Percentiles rank a stretch among this genome's conserved stretches.
Conservation (phyloP, 2,329 filamentous ascomycete species). For the Trichoderma sp. region DNA sequence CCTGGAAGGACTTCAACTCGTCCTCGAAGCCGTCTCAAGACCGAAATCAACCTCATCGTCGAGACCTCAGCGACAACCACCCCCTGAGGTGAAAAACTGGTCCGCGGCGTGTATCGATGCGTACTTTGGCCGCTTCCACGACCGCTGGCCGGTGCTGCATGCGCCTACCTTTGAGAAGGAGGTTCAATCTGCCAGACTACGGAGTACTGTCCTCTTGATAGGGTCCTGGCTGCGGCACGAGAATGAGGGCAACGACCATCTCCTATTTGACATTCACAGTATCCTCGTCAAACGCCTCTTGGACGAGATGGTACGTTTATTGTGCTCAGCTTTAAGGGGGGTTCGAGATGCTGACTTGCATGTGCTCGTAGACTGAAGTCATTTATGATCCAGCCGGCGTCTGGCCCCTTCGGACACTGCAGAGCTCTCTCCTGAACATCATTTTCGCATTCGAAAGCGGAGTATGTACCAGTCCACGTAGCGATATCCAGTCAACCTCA, state of each 20-base stretch:
- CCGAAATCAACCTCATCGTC: constrained; percentile 3
- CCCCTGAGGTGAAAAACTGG: constrained; percentile 32
- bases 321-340: no score
- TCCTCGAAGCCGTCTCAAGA: constrained; percentile 23
- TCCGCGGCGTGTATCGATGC: constrained; percentile 33
- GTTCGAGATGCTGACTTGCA: not conserved
- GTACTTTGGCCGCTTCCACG: constrained; percentile 47
- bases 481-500: not conserved
- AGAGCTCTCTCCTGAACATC: constrained; percentile 43
- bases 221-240: constrained; percentile 44
- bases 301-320: constrained; percentile 36
- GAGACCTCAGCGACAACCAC: not conserved
- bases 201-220: constrained; percentile 43
- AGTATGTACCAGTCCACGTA: constrained; percentile 32
- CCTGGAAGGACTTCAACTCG: constrained; percentile 14
- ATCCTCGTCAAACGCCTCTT: constrained; percentile 39
- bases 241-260: constrained; percentile 32
- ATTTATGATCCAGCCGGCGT: constrained; percentile 31
- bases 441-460: constrained; percentile 45
- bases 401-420: constrained; percentile 41
- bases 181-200: constrained; percentile 35
- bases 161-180: constrained; percentile 41
- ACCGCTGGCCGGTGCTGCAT: constrained; percentile 48
- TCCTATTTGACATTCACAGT: constrained; percentile 39
- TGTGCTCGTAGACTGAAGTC: constrained; percentile 13